These are phyloP conservation scores for Ochetophila trinervis DNA, from an alignment of 306 rosid genomes.

Conservation along the genomic window DNA sequence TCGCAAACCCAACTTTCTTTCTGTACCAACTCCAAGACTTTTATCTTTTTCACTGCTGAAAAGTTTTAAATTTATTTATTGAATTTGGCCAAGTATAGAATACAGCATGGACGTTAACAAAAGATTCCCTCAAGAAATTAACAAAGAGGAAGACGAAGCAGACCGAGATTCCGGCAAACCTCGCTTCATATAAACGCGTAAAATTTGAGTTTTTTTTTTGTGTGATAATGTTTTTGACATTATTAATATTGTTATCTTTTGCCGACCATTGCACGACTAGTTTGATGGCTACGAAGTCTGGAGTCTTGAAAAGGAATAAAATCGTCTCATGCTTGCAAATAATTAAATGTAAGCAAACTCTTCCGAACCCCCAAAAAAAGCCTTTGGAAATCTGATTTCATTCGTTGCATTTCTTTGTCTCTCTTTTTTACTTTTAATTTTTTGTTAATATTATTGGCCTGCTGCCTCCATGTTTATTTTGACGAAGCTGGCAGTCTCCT, in stretches of 20 bases:
- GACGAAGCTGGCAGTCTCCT: too few species aligned
- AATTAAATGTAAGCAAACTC: neutral
- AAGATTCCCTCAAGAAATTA: neutral
- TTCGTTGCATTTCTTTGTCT: neutral
- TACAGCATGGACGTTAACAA: too few species aligned
- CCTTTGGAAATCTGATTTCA: constrained; percentile 7
- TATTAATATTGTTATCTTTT: constrained; percentile 1
- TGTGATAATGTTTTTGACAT: neutral
- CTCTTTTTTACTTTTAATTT: neutral
- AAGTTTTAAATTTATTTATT: too few species aligned
- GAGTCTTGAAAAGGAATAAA: neutral
- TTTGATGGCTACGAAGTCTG: neutral
- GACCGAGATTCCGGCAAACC: neutral
- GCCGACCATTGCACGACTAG: constrained; percentile 19
- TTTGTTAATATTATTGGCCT: neutral
- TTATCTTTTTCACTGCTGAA: too few species aligned
- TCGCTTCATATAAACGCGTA: neutral
- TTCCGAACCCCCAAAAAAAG: neutral
- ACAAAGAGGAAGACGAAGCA: neutral
- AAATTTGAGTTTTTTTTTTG: neutral
- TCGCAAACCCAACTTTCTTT: too few species aligned
- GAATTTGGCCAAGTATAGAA: too few species aligned
- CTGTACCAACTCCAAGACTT: too few species aligned
- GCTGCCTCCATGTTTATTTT: neutral
- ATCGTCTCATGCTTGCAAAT: neutral